Base-by-base conservation (phyloP, 2,329 filamentous ascomycete genomes). In the Davidsoniella neocaledoniae region DNA sequence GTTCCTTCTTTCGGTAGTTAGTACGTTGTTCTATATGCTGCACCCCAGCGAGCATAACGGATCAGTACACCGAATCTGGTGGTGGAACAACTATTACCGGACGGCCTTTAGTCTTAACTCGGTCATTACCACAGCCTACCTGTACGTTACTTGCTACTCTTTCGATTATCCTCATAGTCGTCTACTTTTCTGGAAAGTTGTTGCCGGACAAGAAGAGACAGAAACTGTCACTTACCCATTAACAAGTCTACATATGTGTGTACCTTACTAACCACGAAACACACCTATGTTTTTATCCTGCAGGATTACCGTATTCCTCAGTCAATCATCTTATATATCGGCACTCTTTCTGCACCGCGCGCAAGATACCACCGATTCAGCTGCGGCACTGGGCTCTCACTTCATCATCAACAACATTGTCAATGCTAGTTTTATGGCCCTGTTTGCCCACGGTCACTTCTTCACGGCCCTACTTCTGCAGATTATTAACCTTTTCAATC, bases 351-450 rank as follows among this genome's bases (percentile, higher is more conserved):
- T 77, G 43, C 68, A 70, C 56, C 76, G n/a, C n/a, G 2, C 38
- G n/a, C 38, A 16, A 8, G 38, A 75, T 48, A 75, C 86, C 55
- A 74, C 76, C 53, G 73, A 77, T 14, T 84, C 86, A 21, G 84
- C 86, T 19, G 82, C 81, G 56, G 79, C 83, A 56, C 81, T 93
- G 12, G 86, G 84, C 54, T 74, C 77, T 57, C 85, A 94, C 69
- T 94, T 90, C 65, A 86, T 93, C 62, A 62, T 83, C 58, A 83
- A 86, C 72, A 94, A 94, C 64, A 67, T 94, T 40, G 73, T 94
- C 53, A 77, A 86, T 63, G 83, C 88, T 56, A 77, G 75, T 57
- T 94, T 87, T 63, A 75, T 93, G 58, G 78, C 88, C 69, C 76
- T 94, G 54, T 94, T 90, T 69, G 81, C 84, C 48, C 77, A 81